Evolutionary conservation across 495 filamentous ascomycete genomes (phyloP).

Genomic region (Pyrenopolyporus hunteri): DNA sequence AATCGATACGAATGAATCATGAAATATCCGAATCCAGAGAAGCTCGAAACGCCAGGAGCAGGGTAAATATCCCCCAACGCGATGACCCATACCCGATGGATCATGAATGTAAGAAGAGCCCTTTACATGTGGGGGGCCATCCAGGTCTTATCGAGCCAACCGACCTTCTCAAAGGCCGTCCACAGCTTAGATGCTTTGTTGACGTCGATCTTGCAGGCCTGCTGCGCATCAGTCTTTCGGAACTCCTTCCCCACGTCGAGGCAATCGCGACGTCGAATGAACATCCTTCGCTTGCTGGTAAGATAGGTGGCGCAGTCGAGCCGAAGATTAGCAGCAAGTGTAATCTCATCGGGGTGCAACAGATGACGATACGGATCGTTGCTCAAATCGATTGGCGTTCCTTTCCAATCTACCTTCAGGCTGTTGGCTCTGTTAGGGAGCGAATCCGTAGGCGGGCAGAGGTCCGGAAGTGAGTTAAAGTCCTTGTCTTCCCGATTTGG

Average conservation of each 20-base stretch:
- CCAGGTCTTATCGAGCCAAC: constrained; percentile 76
- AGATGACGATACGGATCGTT: constrained; percentile 77
- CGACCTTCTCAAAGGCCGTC: constrained; percentile 87
- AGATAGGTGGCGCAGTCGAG: constrained; percentile 91
- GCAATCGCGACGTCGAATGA: constrained; percentile 74
- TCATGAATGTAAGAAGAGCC: not conserved
- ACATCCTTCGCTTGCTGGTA: constrained; percentile 94
- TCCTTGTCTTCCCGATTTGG: constrained; percentile 83
- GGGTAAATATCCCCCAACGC: not conserved
- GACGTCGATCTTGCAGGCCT: constrained; percentile 97
- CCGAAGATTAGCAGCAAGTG: constrained; percentile 78
- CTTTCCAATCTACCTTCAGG: constrained; percentile 89
- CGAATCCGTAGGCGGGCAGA: constrained; percentile 72
- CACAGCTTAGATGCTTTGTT: constrained; percentile 98
- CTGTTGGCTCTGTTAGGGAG: constrained; percentile 65
- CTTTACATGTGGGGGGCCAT: constrained; percentile 59
- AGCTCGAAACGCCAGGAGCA: not conserved
- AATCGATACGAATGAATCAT: constrained; percentile 17
- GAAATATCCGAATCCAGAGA: not conserved
- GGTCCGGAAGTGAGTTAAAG: constrained; percentile 78
- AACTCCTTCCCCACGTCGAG: constrained; percentile 81
- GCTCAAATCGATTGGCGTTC: constrained; percentile 76
- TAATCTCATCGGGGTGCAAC: constrained; percentile 80
- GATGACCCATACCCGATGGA: constrained; percentile 23
- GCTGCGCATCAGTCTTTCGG: constrained; percentile 95